Conservation (phyloP, 805 yeast genomes). For the Ogataea methylovora region DNA sequence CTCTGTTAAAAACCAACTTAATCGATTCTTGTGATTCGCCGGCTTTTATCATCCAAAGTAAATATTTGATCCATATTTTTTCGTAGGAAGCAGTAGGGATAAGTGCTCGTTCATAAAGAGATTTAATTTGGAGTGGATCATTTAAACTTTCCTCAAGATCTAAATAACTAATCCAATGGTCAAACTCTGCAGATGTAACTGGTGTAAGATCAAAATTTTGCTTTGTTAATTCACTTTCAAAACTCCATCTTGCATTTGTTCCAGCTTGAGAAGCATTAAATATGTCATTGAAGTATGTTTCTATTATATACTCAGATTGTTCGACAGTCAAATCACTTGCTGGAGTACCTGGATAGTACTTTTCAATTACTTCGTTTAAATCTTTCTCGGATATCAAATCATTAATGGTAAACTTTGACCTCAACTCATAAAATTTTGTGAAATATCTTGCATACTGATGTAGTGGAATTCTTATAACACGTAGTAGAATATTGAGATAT, state of each 20-base stretch:
- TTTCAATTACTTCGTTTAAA: conserved; percentile 21
- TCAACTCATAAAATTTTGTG: conserved; percentile 35
- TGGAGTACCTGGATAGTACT: conserved; percentile 5
- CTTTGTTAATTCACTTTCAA: conserved; percentile 56
- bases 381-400: conserved; percentile 23
- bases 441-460: conserved; percentile 83
- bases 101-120: conserved; percentile 66
- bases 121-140: conserved; percentile 25
- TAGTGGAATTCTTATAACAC: conserved; percentile 54
- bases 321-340: conserved; percentile 21
- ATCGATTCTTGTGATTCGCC: conserved; percentile 27
- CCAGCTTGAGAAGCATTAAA: conserved; percentile 40
- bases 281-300: conserved; percentile 33
- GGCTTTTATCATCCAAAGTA: conserved; percentile 39
- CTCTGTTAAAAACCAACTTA: conserved; percentile 39
- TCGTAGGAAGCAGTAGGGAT: conserved; percentile 57
- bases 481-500: conserved; percentile 33
- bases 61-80: conserved; percentile 62
- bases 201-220: conserved; percentile 47
- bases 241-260: conserved; percentile 62
- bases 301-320: conserved; percentile 20
- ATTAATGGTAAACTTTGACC: conserved; percentile 25
- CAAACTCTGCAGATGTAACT: conserved; percentile 33
- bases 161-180: conserved; percentile 59
- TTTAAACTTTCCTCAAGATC: conserved; percentile 30